These are phyloP conservation scores for Gamarada debralockiae DNA, from an alignment of 495 filamentous ascomycete genomes.

Conservation along the genomic window DNA sequence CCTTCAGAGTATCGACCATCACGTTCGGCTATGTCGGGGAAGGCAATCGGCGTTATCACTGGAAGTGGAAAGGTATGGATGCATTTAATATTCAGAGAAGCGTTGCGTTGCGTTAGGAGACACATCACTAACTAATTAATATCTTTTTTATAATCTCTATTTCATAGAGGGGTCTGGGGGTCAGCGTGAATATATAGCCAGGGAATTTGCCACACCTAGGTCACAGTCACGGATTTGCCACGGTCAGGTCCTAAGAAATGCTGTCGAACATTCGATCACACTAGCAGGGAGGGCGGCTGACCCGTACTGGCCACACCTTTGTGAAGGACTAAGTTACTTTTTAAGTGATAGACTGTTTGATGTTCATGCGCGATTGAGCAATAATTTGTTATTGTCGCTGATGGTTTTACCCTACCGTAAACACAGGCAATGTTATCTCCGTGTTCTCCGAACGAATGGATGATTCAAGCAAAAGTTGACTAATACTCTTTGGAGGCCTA, in stretches of 20 bases:
- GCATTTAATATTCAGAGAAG: constrained; percentile 12
- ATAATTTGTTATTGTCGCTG: no score
- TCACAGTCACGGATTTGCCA: not conserved
- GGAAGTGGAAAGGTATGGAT: constrained; percentile 27
- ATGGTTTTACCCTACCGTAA: no score
- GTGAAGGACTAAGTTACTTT: not conserved
- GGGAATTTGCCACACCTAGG: constrained; percentile 18
- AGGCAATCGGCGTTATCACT: constrained; percentile 19
- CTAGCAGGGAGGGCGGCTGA: no score
- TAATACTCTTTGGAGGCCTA: no score
- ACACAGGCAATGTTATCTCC: no score
- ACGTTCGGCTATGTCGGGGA: constrained; percentile 21
- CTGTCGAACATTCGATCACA: not conserved
- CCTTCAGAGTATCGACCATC: constrained; percentile 27
- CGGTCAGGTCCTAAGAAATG: not conserved
- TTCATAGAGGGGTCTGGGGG: no score
- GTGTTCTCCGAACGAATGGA: no score
- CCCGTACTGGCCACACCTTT: not conserved
- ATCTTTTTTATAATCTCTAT: constrained; percentile 19
- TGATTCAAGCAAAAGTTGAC: no score
- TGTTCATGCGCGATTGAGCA: no score
- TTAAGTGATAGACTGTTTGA: not conserved
- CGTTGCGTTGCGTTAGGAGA: constrained; percentile 2
- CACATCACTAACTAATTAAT: constrained; percentile 8
- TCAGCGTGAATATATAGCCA: constrained; percentile 17